Base-by-base conservation (phyloP, 306 rosid genomes). In the Gastrolobium villosum region DNA sequence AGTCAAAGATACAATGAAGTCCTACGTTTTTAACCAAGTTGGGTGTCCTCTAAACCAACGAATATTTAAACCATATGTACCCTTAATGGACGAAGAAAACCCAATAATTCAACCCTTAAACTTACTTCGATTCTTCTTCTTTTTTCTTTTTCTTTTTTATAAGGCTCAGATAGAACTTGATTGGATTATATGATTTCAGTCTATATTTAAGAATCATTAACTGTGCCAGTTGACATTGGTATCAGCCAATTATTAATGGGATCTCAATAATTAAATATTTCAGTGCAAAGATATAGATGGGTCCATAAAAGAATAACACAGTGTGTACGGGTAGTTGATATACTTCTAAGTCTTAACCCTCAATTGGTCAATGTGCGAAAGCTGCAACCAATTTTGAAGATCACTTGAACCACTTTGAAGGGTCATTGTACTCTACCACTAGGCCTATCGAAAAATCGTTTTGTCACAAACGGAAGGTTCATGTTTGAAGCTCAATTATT, bases 221-320 rank as follows among this genome's bases (percentile, higher is more conserved):
- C 64, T 76, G 65, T 62, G 10, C 1, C 6, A 50, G 72, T 39
- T 63, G 80, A 76, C 64, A 31, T 59, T 56, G 1, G 35, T 7
- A 40, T 13, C 31, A 46, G 62, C 10, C 71, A 46, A 43, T 31
- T 7, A 44, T 60, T 4, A 31, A 64, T 15, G 41, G 55, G 10
- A 54, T 53, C 7, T 26, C 31, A 55, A 8, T 0, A 72, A 7
- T 11, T 39, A 26, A 40, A 72, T 10, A 20, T 5, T 70, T 3
- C 5, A 5, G 9, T 11, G 20, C 65, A 34, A 56, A 55, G 41
- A 31, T 31, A 34, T 7, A 13, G 10, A 40, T 56, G 8, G 6
- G 2, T 1, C 4, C 40, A 71, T 71, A 15, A 28, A 39, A 54
- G 2, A 39, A 54, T 39, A 4, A 4, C 0, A 1, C 26, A 20